A percentile compares a stretch with the other conserved stretches of the same genome.
Conservation (phyloP, 768 basidiomycete genomes). For the Boletus subparvulus region DNA sequence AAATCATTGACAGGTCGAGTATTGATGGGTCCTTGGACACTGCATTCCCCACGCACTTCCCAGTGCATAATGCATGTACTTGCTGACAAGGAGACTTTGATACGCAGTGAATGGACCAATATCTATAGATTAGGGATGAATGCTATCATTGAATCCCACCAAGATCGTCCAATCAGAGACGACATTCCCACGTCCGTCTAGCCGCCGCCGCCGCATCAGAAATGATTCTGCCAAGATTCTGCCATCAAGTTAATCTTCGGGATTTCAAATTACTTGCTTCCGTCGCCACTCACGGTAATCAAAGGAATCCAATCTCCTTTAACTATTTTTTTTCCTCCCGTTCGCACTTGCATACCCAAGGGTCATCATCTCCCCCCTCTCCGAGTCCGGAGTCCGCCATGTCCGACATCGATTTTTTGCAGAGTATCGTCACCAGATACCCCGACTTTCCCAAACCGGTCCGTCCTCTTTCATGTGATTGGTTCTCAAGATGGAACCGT, state of each 20-base stretch:
- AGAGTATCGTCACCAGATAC: constrained; percentile 56
- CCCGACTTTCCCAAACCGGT: constrained; percentile 92
- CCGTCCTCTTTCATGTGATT: constrained; percentile 7
- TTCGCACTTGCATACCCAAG: constrained; percentile 1
- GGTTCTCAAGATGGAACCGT: background rate
- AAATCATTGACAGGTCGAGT: too few relatives aligned
- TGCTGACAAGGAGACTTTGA: too few relatives aligned
- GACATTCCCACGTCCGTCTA: background rate
- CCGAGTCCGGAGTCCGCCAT: constrained; percentile 36
- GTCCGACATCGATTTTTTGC: constrained; percentile 76
- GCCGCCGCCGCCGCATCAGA: background rate
- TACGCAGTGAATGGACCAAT: too few relatives aligned
- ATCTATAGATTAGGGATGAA: too few relatives aligned
- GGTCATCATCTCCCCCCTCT: background rate
- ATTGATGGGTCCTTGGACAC: too few relatives aligned
- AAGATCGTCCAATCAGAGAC: background rate
- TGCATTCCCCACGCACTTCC: too few relatives aligned
- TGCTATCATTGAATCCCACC: too few relatives aligned
- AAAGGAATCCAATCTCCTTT: background rate
- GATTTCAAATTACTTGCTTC: constrained; percentile 5
- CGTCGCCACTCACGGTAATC: constrained; percentile 10
- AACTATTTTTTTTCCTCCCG: constrained; percentile 1
- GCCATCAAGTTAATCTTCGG: background rate
- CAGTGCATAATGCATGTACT: too few relatives aligned
- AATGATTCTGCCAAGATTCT: background rate